A percentile compares a stretch with the other conserved stretches of the same genome.
phyloP scores from a whole-genome alignment of 257 asterid species.

The Ilex asprella region DNA sequence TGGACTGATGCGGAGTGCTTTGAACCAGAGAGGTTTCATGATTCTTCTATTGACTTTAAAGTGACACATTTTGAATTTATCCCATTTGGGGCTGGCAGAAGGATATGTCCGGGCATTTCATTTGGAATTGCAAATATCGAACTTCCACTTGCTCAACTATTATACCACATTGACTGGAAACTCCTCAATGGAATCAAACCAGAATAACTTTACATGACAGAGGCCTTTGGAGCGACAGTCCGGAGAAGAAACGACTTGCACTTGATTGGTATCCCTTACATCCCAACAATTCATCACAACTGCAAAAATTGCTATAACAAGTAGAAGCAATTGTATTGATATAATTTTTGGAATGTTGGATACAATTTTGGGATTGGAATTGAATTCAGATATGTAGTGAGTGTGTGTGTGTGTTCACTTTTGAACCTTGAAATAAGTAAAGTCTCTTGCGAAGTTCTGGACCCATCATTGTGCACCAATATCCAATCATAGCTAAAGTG shows the following conservation, averaged over 20 bases:
- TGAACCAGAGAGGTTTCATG: neutral
- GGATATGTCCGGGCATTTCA: neutral
- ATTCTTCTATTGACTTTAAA: neutral
- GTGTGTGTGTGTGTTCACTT: no score
- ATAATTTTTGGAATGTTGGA: no score
- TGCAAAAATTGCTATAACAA: no score
- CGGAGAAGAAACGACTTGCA: neutral
- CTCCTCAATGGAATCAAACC: neutral
- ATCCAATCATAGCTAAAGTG: no score
- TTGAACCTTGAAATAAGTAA: no score
- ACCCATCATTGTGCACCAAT: no score
- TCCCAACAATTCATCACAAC: neutral
- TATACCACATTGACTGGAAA: neutral
- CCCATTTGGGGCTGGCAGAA: constrained; percentile 1
- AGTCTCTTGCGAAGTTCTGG: no score
- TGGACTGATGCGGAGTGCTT: neutral
- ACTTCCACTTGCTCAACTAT: neutral
- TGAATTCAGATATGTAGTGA: no score
- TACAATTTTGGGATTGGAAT: no score
- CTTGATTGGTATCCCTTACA: neutral
- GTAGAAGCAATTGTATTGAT: no score
- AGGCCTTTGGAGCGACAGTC: neutral
- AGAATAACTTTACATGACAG: neutral
- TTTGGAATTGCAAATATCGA: neutral
- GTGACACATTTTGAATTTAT: neutral